Conservation (phyloP, 1,284 basidiomycete genomes). For the Papiliotrema nemorosa region DNA sequence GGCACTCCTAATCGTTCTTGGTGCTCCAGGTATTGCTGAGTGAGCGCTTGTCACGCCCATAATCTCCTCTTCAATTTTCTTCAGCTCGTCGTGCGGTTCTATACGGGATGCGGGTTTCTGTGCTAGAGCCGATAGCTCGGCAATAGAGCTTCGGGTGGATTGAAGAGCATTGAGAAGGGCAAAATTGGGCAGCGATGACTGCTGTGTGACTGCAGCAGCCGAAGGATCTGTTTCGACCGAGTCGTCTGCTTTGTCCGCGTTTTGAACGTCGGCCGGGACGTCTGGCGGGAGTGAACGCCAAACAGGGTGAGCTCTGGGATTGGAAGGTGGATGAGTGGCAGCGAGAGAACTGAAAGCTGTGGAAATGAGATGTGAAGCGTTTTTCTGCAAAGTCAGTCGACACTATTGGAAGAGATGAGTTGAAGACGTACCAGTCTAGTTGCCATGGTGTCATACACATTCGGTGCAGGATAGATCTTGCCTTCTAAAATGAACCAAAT, state of each 20-base stretch:
- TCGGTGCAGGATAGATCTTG: constrained; percentile 41
- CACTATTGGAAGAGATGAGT: background rate
- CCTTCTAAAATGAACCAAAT: constrained; percentile 42
- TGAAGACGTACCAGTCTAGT: constrained; percentile 29
- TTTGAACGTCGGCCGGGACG: background rate
- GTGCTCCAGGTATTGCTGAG: no score
- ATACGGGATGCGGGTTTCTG: constrained; percentile 5
- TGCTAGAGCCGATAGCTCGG: constrained; percentile 20
- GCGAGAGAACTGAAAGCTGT: constrained; percentile 32
- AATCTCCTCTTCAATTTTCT: constrained; percentile 12
- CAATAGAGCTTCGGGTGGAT: constrained; percentile 25
- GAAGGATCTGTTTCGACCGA: background rate
- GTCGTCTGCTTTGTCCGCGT: background rate
- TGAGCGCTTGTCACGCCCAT: background rate
- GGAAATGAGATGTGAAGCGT: constrained; percentile 34
- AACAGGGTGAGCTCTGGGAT: constrained; percentile 33
- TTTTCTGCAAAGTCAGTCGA: constrained; percentile 17
- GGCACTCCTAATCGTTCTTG: background rate
- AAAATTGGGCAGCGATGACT: constrained; percentile 21
- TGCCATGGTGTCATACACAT: constrained; percentile 32
- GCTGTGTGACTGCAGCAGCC: background rate
- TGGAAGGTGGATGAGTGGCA: constrained; percentile 32
- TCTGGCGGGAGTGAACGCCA: constrained; percentile 25
- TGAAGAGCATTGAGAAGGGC: constrained; percentile 37
- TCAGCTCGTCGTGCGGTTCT: constrained; percentile 21